Conservation (phyloP, 495 filamentous ascomycete genomes). For the Copromyces sp. region DNA sequence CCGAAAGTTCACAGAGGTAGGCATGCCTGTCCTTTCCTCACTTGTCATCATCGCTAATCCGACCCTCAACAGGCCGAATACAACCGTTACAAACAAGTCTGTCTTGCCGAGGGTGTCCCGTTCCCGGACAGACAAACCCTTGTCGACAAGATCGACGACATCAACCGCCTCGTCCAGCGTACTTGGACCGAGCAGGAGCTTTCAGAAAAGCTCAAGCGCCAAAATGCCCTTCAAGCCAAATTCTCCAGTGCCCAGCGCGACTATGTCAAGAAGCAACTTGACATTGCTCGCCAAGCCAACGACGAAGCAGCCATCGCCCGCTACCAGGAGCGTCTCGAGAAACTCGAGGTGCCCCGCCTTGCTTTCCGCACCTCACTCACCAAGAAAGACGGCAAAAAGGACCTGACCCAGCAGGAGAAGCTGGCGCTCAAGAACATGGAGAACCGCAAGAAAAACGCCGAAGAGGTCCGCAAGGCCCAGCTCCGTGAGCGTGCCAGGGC, state of each 20-base stretch:
- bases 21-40: constrained; percentile 6
- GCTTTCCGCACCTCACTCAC: constrained; percentile 54
- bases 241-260: constrained; percentile 54
- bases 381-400: constrained; percentile 31
- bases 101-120: constrained; percentile 58
- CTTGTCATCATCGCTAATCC: constrained; percentile 8
- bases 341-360: constrained; percentile 55
- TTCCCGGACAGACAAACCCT: constrained; percentile 60
- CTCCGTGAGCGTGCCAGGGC: constrained; percentile 60
- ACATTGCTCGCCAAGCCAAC: constrained; percentile 51
- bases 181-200: constrained; percentile 73
- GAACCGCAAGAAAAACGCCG: constrained; percentile 69
- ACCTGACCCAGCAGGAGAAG: constrained; percentile 56
- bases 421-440: constrained; percentile 64
- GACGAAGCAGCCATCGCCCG: constrained; percentile 50
- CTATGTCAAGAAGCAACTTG: constrained; percentile 48
- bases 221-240: constrained; percentile 50
- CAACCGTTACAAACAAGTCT: constrained; percentile 69
- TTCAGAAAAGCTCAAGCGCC: constrained; percentile 60
- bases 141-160: constrained; percentile 62
- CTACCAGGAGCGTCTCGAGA: constrained; percentile 57
- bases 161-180: constrained; percentile 68
- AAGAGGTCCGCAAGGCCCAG: constrained; percentile 77
- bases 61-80: constrained; percentile 53
- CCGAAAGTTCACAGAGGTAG: constrained; percentile 60